Evolutionary conservation across 768 basidiomycete species (phyloP).

Genomic region (Amanita thiersii): DNA sequence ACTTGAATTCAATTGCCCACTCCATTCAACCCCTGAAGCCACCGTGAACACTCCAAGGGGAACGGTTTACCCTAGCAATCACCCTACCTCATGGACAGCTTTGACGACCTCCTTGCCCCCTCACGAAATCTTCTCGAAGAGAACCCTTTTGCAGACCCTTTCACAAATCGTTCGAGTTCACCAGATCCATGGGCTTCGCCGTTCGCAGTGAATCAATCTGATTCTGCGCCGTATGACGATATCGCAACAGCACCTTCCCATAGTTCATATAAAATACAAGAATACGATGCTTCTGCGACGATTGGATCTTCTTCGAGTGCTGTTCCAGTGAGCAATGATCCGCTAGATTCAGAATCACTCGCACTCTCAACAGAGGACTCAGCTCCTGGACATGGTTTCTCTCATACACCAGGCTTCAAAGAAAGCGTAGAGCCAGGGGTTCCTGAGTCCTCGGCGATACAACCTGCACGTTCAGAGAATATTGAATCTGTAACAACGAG

Average conservation of each 20-base stretch:
- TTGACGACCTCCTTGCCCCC: constrained; percentile 66
- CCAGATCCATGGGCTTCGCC: constrained; percentile 74
- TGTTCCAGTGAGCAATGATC: constrained; percentile 17
- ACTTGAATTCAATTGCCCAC: too few relatives aligned
- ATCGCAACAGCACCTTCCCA: constrained; percentile 13
- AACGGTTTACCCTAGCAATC: too few relatives aligned
- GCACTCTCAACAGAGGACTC: constrained; percentile 23
- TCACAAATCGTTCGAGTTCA: constrained; percentile 56
- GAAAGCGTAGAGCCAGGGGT: constrained; percentile 35
- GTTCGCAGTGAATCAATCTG: constrained; percentile 28
- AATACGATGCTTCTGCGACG: constrained; percentile 16
- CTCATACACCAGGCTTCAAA: constrained; percentile 41
- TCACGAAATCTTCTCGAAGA: constrained; percentile 57
- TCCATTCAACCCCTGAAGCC: too few relatives aligned
- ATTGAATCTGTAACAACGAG: constrained; percentile 17
- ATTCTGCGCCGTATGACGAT: constrained; percentile 19
- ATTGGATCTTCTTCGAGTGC: constrained; percentile 5
- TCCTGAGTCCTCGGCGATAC: constrained; percentile 36
- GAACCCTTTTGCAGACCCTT: constrained; percentile 73
- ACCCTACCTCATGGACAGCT: constrained; percentile 50
- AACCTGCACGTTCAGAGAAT: constrained; percentile 27
- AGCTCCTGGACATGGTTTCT: constrained; percentile 9
- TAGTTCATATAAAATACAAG: neutral
- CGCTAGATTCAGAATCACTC: constrained; percentile 30
- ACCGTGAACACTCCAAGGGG: too few relatives aligned